Base-by-base conservation (phyloP, 768 basidiomycete species). In the Mycena rebaudengoi region DNA sequence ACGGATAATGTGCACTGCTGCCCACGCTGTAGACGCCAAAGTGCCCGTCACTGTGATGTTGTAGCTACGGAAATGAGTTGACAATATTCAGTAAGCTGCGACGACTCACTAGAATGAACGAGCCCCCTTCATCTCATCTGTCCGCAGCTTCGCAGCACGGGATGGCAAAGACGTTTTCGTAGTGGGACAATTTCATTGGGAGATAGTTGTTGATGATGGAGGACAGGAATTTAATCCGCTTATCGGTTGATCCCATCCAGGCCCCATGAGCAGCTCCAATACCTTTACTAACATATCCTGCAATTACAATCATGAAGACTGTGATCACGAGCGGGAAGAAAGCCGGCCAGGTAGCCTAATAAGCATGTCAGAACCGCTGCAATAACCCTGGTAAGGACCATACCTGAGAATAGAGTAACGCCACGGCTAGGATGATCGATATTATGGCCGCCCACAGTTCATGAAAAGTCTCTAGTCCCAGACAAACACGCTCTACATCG, bases 151-250 rank as follows among this genome's bases (percentile, higher is more conserved):
- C 14, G 33, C 44, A 5, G 63, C 43, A 16, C 51, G 63, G 11
- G 1, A n/a, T 8, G 5, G 25, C 37, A 14, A 65, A n/a, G 14
- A 41, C 51, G n/a, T 59, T 51, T 20, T 65, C 63, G 28, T 65
- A 65, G 3, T 33, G 20, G 13, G 41, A 20, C 43, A 33, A 44
- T 21, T 65, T 65, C 50, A 53, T 59, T 5, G 63, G 57, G 7
- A 65, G 43, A 35, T 58, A 65, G 33, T 65, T 65, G 33, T 60
- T n/a, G 14, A 65, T 20, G 2, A 65, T 35, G 5, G 63, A 65
- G 3, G 44, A 45, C 1, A 65, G 45, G 30, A 46, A 65, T 26
- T 65, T 65, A 37, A 65, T 57, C 1, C 63, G 63, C n/a, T 65
- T 65, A 52, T 65, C 57, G 3, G 63, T 65, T 3, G 57, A 52